Base-by-base conservation (phyloP, 352 stramenopile genomes). In the Phytophthora megakarya region DNA sequence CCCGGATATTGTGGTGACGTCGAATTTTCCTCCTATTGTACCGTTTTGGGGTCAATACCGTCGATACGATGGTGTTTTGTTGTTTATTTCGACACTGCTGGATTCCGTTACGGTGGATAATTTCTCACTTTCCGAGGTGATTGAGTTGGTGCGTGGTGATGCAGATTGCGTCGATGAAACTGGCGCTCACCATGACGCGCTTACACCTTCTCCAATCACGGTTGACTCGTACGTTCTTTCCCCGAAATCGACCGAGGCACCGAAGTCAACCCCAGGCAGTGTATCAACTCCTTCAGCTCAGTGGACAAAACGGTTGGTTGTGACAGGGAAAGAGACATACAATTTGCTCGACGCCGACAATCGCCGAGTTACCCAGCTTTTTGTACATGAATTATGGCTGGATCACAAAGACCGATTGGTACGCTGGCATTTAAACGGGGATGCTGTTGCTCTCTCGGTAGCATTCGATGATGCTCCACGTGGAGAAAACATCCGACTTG, bases 11-110 rank as follows among this genome's bases (percentile, higher is more conserved):
- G 70, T 94, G 3, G 61, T 94, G 30, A 94, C 86, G 13, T 91
- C 80, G 5, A 94, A 94, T 35, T 92, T 91, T 58, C 86, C 86
- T n/a, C 86, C 86, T 6, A 92, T 92, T 50, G 86, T 94, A 12
- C 86, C 86, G 15, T 94, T 94, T 56, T 94, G 86, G 86, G 86
- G 86, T 0, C 86, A 94, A 54, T 94, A 94, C 49, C 78, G 86
- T 26, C 84, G 86, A 8, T 94, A 93, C 35, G 86, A 94, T 53
- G 86, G 86, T 16, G 62, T 94, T 5, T 48, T 94, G 23, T 58
- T 94, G 1, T 94, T 90, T 54, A 88, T 94, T 45, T 94, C 86
- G n/a, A 92, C 86, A 10, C 42, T 94, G 8, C 48, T 94, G 7
- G 86, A 94, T 59, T 86, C 76, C 1, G 84, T 93, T 8, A 79